Base-by-base conservation (phyloP, 306 rosid species). In the Astragalus glycyphyllos region DNA sequence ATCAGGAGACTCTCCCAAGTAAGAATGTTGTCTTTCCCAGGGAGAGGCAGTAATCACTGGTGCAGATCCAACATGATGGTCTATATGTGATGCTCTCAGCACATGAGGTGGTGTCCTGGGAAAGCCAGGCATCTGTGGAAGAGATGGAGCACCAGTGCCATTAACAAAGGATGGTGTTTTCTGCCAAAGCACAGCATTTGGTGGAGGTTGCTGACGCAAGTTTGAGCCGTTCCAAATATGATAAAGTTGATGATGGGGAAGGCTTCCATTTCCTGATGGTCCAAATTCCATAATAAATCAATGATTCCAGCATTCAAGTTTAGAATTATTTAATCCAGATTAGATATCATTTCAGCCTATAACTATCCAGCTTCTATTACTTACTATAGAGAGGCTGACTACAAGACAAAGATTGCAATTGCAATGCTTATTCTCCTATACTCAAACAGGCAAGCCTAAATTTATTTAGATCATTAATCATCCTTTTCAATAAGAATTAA, bases 21-120 rank as follows among this genome's bases (percentile, higher is more conserved):
- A 90, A 65, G 88, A 76, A 68, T 67, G 83, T 23, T 73, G 87
- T 68, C 86, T 84, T 61, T 88, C 94, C 97, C 97, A 90, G 6
- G 84, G 86, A 12, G 94, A 88, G 70, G 88, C 87, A 4, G 90
- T 88, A 61, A 88, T 82, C 51, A 83, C 87, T 1, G 97, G 97
- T 42, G 97, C 97, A 48, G 94, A 90, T 67, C 97, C 97, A 69
- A 88, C 90, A 58, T 84, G 96, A 54, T 81, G 91, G 17, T 80
- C 84, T 37, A 86, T 46, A 68, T 85, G 85, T 40, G 94, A 79
- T 55, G 86, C 74, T 44, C 75, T 83, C 74, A 88, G 82, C 72
- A 86, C 77, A 69, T 84, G 94, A 68, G 89, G 82, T 8, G 85
- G 69, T 68, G 89, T 48, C 73, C 87, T 64, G 70, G 89, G 84